Evolutionary conservation across 805 yeast genomes (phyloP).

Genomic region (Pichia californica): DNA sequence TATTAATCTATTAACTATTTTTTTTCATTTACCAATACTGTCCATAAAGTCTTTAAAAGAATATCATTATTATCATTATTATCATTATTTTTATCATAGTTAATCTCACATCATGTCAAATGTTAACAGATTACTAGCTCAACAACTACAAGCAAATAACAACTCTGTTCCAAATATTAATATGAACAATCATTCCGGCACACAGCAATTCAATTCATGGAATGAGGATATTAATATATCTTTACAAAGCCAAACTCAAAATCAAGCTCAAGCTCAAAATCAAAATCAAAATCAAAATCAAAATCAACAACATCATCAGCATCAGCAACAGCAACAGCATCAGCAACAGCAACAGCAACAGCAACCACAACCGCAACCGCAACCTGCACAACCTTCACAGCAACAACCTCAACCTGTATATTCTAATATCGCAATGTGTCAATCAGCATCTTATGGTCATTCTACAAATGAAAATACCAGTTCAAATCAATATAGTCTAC

Average conservation of each 20-base stretch:
- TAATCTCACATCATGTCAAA: slow-evolving; percentile 2
- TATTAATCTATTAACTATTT: too few relatives aligned
- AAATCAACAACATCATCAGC: neutral
- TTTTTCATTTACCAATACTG: too few relatives aligned
- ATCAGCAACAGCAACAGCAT: too few relatives aligned
- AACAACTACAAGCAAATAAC: neutral
- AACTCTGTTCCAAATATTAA: neutral
- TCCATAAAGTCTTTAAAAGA: too few relatives aligned
- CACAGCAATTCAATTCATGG: neutral
- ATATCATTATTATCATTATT: too few relatives aligned
- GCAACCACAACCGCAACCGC: too few relatives aligned
- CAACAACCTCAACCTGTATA: slow-evolving; percentile 4
- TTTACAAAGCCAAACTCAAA: neutral
- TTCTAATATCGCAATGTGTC: slow-evolving; percentile 6
- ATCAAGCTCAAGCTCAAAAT: too few relatives aligned
- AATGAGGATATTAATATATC: neutral
- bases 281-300: too few relatives aligned
- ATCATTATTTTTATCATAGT: too few relatives aligned
- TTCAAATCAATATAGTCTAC: neutral
- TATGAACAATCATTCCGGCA: neutral
- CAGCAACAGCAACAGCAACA: neutral
- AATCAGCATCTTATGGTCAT: slow-evolving; percentile 7
- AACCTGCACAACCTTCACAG: neutral
- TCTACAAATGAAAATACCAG: neutral
- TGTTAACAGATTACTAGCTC: neutral